Conservation (phyloP, 1,284 basidiomycete species). For the Fomitopsis schrenkii region DNA sequence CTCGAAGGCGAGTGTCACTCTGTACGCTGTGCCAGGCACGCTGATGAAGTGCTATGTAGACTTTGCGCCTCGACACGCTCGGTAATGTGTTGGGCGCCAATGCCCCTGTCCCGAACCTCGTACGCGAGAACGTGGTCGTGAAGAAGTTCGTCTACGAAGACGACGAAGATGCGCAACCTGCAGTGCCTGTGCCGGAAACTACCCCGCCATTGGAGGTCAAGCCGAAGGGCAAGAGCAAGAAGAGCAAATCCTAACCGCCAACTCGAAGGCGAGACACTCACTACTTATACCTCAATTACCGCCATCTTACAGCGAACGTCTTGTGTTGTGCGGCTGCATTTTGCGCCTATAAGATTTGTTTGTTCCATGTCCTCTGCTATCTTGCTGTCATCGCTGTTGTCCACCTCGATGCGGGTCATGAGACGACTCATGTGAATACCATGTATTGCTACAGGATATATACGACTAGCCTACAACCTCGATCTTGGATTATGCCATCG, state of each 20-base stretch:
- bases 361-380: background rate
- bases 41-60: slow-evolving; percentile 34
- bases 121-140: slow-evolving; percentile 65
- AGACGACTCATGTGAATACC: background rate
- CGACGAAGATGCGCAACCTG: slow-evolving; percentile 29
- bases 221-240: slow-evolving; percentile 40
- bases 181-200: slow-evolving; percentile 7
- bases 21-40: background rate
- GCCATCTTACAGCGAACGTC: background rate
- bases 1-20: slow-evolving; percentile 48
- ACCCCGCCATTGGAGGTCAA: slow-evolving; percentile 32
- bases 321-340: background rate
- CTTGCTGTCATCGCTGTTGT: background rate
- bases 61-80: slow-evolving; percentile 62
- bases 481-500: background rate
- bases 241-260: slow-evolving; percentile 15
- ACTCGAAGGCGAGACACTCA: background rate
- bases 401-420: background rate
- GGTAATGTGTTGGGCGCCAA: slow-evolving; percentile 71
- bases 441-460: background rate
- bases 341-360: background rate
- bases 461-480: slow-evolving; percentile 4
- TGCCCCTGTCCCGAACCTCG: slow-evolving; percentile 56
- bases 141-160: slow-evolving; percentile 81
- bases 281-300: background rate